Conservation (phyloP, 1,284 basidiomycete genomes). For the Ustilago tritici region DNA sequence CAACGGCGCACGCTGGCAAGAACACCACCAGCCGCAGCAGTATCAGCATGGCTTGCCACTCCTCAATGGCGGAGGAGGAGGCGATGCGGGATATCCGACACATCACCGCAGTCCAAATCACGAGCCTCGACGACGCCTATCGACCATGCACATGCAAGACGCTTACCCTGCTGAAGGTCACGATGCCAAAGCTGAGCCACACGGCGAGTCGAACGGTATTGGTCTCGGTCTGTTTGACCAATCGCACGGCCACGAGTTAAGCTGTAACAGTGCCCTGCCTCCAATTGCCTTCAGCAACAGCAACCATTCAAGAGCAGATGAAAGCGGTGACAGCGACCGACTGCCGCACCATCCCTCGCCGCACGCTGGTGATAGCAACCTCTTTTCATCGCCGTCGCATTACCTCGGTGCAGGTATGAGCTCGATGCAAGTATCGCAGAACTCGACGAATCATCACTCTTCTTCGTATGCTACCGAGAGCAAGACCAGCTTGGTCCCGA, state of each 20-base stretch:
- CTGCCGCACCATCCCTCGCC: slow-evolving; percentile 12
- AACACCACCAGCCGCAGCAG: slow-evolving; percentile 13
- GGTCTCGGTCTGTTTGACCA: slow-evolving; percentile 21
- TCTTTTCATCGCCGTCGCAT: slow-evolving; percentile 10
- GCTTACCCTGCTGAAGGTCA: not conserved
- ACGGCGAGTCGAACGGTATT: not conserved
- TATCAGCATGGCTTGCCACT: slow-evolving; percentile 22
- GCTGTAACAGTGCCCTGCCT: slow-evolving; percentile 3
- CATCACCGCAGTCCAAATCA: slow-evolving; percentile 18
- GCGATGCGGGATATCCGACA: not conserved
- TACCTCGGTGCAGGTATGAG: slow-evolving; percentile 13
- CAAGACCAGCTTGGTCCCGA: slow-evolving; percentile 3
- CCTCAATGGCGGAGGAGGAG: slow-evolving; percentile 1
- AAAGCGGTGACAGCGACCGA: slow-evolving; percentile 5
- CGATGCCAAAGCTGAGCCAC: slow-evolving; percentile 7
- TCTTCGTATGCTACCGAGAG: slow-evolving; percentile 1
- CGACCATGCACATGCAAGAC: slow-evolving; percentile 8
- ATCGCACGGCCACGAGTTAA: slow-evolving; percentile 2
- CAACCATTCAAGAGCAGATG: not conserved
- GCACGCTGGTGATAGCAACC: not conserved
- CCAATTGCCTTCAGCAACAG: not conserved
- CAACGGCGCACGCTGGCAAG: slow-evolving; percentile 18
- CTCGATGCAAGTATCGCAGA: slow-evolving; percentile 23
- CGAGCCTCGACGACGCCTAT: slow-evolving; percentile 19
- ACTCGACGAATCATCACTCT: not conserved